Conservation (phyloP, 495 filamentous ascomycete species). For the Arthonia radiata region DNA sequence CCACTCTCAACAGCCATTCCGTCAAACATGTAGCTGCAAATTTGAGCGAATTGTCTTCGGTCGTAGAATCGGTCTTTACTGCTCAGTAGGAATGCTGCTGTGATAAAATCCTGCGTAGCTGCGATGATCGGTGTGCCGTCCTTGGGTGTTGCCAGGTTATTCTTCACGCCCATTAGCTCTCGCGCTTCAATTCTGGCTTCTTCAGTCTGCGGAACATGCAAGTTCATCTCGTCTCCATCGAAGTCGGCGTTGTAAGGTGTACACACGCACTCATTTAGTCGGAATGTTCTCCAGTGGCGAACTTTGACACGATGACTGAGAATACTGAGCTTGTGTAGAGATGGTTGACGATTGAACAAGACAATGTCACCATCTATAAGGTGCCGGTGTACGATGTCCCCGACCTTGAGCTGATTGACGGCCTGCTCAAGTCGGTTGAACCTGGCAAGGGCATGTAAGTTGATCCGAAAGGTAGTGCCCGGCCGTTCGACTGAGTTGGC, state of each 20-base stretch:
- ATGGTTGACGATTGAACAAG: slow-evolving; percentile 93
- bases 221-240: slow-evolving; percentile 96
- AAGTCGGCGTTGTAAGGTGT: slow-evolving; percentile 99
- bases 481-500: slow-evolving; percentile 64
- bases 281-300: slow-evolving; percentile 85
- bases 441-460: slow-evolving; percentile 20
- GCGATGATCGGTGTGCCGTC: slow-evolving; percentile 97
- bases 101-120: slow-evolving; percentile 96
- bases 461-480: slow-evolving; percentile 37
- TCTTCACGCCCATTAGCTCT: slow-evolving; percentile 91
- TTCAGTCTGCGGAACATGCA: slow-evolving; percentile 94
- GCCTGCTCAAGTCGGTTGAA: slow-evolving; percentile 23
- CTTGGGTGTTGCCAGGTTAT: slow-evolving; percentile 85
- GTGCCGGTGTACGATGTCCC: slow-evolving; percentile 83
- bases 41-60: slow-evolving; percentile 58
- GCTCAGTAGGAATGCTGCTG: slow-evolving; percentile 71
- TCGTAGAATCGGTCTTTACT: slow-evolving; percentile 87
- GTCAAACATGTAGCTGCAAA: slow-evolving; percentile 85
- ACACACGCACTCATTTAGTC: slow-evolving; percentile 93
- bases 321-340: slow-evolving; percentile 93
- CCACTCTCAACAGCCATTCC: slow-evolving; percentile 22
- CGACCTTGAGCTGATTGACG: slow-evolving; percentile 47
- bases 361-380: slow-evolving; percentile 91
- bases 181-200: slow-evolving; percentile 89
- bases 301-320: slow-evolving; percentile 83